phyloP scores from a whole-genome alignment of 345 rosid species.

The Brassica nigra region DNA sequence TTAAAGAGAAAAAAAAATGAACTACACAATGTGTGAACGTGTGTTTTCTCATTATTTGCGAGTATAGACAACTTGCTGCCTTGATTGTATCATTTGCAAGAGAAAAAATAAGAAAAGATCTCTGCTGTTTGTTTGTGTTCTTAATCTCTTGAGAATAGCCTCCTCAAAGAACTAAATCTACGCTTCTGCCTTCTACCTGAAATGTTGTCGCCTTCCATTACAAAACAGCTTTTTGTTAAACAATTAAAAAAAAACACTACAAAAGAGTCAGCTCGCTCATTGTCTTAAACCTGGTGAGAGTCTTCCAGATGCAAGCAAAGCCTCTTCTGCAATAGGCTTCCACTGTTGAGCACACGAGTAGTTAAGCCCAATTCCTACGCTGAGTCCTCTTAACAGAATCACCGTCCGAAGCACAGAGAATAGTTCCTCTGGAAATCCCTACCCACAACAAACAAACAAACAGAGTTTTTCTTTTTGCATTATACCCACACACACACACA shows the following conservation, averaged over 20 bases:
- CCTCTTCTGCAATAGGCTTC: slow-evolving; percentile 90
- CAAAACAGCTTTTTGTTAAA: not conserved
- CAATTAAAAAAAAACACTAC: not conserved
- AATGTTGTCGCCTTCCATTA: not conserved
- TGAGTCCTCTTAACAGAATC: slow-evolving; percentile 85
- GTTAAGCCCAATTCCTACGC: slow-evolving; percentile 86
- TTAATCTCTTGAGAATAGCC: slow-evolving; percentile 17
- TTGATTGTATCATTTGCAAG: not conserved
- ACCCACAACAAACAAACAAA: slow-evolving; percentile 23
- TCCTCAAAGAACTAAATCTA: slow-evolving; percentile 20
- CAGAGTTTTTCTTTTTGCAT: not conserved
- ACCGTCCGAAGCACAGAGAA: slow-evolving; percentile 90
- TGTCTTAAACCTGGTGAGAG: slow-evolving; percentile 49
- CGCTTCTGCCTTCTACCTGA: slow-evolving; percentile 35
- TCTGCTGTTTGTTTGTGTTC: not conserved
- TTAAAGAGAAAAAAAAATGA: too few relatives aligned
- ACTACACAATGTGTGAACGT: too few relatives aligned
- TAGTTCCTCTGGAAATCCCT: slow-evolving; percentile 93
- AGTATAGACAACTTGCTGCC: not conserved
- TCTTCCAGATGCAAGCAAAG: slow-evolving; percentile 67
- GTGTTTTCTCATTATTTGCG: not conserved
- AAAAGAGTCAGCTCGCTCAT: not conserved
- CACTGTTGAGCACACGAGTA: slow-evolving; percentile 87
- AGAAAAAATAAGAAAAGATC: not conserved
- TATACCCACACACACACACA: not conserved